Evolutionary conservation across 2,329 filamentous ascomycete genomes (phyloP).

Genomic region (Lasiodiplodia citricola): DNA sequence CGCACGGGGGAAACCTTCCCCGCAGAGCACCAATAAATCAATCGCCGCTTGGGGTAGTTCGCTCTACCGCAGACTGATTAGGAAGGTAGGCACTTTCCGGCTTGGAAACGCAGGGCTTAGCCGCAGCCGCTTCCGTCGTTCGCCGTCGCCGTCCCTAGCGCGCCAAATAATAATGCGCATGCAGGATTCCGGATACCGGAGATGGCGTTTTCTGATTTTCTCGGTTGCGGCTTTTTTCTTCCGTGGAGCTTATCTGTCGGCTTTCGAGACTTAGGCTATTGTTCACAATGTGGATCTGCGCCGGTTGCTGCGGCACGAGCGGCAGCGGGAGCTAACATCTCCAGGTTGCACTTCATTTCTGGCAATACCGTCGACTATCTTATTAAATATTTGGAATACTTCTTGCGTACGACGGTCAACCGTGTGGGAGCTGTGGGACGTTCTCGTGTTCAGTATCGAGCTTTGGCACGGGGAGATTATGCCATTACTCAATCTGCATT

Average conservation of each 20-base stretch:
- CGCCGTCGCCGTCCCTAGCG: too few relatives aligned
- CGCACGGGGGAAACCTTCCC: neutral
- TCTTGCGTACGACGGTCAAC: too few relatives aligned
- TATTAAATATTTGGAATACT: too few relatives aligned
- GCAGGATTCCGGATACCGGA: neutral
- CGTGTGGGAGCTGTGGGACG: too few relatives aligned
- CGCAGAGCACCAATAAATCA: neutral
- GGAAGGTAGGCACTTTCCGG: neutral
- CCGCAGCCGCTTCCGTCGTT: neutral
- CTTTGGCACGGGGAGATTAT: too few relatives aligned
- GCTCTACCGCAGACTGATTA: neutral
- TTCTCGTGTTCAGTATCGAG: too few relatives aligned
- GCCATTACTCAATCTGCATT: too few relatives aligned
- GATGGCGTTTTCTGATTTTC: neutral
- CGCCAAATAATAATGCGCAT: neutral
- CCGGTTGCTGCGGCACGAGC: neutral
- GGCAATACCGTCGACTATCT: too few relatives aligned
- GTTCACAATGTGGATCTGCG: neutral
- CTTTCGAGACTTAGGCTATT: neutral
- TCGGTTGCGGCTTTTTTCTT: neutral
- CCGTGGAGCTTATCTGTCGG: neutral
- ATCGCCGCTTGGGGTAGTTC: neutral
- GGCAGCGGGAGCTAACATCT: too few relatives aligned
- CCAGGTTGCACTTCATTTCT: too few relatives aligned
- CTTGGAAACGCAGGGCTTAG: neutral